A percentile compares a stretch with the other conserved stretches of the same genome.
Evolutionary conservation across 352 stramenopile species (phyloP).

Genomic region (Phytophthora hybrid): DNA sequence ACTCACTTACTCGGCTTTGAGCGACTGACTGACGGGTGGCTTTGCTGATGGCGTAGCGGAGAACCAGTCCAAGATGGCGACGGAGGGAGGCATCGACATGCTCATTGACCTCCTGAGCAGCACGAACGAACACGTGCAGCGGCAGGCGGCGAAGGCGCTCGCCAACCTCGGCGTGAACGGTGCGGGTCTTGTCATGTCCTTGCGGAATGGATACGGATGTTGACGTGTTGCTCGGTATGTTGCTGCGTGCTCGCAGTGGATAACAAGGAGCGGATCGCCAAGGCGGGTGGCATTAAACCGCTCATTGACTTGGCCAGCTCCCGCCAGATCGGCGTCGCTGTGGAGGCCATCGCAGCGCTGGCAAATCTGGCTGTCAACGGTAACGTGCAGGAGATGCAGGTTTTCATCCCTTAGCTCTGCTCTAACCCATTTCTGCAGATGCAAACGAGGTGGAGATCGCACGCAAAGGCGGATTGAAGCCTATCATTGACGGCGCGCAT

Average conservation of each 20-base stretch:
- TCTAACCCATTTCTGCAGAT: constrained; percentile 54
- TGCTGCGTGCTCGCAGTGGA: constrained; percentile 80
- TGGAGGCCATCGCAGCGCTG: constrained; percentile 94
- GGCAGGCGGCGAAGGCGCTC: constrained; percentile 94
- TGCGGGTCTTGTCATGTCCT: constrained; percentile 24
- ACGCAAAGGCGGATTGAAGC: constrained; percentile 85
- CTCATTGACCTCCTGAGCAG: constrained; percentile 92
- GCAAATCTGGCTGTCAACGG: constrained; percentile 96
- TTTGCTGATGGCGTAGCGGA: constrained; percentile 60
- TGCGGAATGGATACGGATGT: neutral
- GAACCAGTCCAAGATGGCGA: constrained; percentile 95
- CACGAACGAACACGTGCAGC: constrained; percentile 90
- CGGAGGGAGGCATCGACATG: constrained; percentile 94
- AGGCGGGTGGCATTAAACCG: constrained; percentile 90
- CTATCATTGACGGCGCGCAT: constrained; percentile 89
- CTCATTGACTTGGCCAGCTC: constrained; percentile 86
- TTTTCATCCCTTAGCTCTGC: neutral
- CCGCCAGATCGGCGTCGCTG: constrained; percentile 84
- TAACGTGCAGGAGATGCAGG: constrained; percentile 24
- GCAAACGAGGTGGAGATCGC: constrained; percentile 94
- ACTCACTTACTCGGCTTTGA: neutral
- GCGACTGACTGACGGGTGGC: neutral
- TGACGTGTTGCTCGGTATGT: neutral
- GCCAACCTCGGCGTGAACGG: constrained; percentile 94
- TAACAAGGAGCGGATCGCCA: constrained; percentile 95